phyloP scores from a whole-genome alignment of 2,329 filamentous ascomycete genomes.

The Chaetomiaceae sp. region DNA sequence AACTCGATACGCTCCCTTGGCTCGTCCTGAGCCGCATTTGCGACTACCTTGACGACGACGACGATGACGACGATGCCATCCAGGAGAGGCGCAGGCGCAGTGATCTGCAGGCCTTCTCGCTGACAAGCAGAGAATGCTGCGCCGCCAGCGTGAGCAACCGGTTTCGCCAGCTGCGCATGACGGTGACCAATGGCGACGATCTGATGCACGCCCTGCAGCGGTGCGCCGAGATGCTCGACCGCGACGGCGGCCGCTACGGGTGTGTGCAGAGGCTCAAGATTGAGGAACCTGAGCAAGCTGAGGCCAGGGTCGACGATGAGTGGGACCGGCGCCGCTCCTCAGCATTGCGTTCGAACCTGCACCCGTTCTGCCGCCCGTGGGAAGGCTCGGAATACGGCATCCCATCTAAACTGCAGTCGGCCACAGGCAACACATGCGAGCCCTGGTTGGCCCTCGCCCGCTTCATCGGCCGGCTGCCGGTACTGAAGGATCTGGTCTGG shows the following conservation, averaged over 20 bases:
- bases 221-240: background rate
- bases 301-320: background rate
- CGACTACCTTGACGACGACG: background rate
- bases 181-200: too few species aligned
- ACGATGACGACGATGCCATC: background rate
- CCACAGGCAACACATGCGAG: background rate
- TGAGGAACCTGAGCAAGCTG: background rate
- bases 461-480: background rate
- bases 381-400: background rate
- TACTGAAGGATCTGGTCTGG: background rate
- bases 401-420: background rate
- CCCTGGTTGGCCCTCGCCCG: background rate
- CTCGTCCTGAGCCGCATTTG: background rate
- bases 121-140: background rate
- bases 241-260: background rate
- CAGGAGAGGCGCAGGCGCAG: background rate
- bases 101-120: background rate
- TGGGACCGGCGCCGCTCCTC: background rate
- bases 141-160: background rate
- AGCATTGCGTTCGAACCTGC: background rate
- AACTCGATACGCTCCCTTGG: background rate
- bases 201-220: background rate
- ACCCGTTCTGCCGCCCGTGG: background rate
- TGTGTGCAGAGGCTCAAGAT: background rate
- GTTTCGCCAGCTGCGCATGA: background rate